Conservation (phyloP, 176 grass and related monocot genomes). For the Guadua angustifolia region DNA sequence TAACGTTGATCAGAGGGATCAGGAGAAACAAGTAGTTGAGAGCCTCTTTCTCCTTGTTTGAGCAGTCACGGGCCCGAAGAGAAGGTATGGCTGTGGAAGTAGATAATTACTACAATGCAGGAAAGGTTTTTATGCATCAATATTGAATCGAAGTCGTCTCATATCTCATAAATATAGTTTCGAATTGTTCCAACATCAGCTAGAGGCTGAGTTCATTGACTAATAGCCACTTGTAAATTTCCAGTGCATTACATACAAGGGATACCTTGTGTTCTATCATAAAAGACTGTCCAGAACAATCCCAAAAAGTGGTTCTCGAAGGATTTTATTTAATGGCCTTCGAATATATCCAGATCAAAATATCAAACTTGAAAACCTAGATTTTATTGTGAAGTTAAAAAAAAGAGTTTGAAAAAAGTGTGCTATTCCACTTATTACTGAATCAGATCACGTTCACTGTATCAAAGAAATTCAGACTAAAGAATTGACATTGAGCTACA, state of each 20-base stretch:
- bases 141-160: neutral
- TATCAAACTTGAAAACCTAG: neutral
- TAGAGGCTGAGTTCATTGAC: neutral
- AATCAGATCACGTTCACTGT: conserved; percentile 4
- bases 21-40: conserved; percentile 97
- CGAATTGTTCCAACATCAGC: neutral
- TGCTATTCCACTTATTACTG: neutral
- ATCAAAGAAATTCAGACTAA: neutral
- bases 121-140: neutral
- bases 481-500: neutral
- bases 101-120: neutral
- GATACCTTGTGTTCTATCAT: too few relatives aligned
- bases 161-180: neutral
- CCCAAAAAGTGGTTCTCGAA: neutral
- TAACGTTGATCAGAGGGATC: conserved; percentile 77
- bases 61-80: conserved; percentile 88
- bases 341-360: neutral
- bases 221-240: neutral
- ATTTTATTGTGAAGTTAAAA: neutral
- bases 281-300: neutral
- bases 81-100: conserved; percentile 86
- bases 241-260: neutral
- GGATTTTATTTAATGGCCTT: neutral
- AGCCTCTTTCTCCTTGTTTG: conserved; percentile 98
- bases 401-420: neutral